phyloP scores from a whole-genome alignment of 1,284 basidiomycete species.

The Puccinia horiana region DNA sequence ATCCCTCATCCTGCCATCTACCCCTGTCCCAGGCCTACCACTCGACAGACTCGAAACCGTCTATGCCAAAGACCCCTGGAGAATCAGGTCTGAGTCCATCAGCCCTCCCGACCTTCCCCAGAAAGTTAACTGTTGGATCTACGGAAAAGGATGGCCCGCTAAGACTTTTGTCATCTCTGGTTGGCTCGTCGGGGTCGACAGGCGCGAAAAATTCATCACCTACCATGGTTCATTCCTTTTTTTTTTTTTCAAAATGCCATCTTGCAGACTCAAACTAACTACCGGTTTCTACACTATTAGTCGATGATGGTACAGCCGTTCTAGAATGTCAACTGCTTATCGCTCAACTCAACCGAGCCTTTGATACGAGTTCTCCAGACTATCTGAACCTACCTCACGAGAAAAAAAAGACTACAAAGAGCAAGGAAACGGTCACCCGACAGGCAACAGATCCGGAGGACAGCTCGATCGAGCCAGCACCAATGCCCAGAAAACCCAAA shows the following conservation, averaged over 20 bases:
- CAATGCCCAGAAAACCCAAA: neutral
- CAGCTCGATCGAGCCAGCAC: neutral
- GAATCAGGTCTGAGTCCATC: conserved; percentile 8
- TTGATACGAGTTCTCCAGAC: neutral
- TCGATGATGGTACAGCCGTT: conserved; percentile 43
- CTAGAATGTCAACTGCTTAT: conserved; percentile 28
- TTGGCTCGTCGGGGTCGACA: conserved; percentile 39
- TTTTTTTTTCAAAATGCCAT: neutral
- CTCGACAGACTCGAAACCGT: neutral
- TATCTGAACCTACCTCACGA: neutral
- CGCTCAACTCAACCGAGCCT: conserved; percentile 4
- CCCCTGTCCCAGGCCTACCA: conserved; percentile 6
- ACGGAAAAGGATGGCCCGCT: conserved; percentile 26
- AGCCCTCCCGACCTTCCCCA: neutral
- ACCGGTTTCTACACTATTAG: neutral
- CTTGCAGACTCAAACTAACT: too few species aligned
- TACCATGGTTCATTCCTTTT: conserved; percentile 18
- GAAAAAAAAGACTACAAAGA: neutral
- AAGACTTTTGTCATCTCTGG: conserved; percentile 29
- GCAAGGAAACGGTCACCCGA: neutral
- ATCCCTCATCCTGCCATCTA: conserved; percentile 21
- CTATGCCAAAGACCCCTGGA: conserved; percentile 7
- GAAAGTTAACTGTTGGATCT: conserved; percentile 27
- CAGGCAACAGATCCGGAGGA: neutral
- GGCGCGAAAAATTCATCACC: conserved; percentile 29